Evolutionary conservation across 345 rosid genomes (phyloP), one percentile per base, ranked within the genome.

Genomic region (Sapria himalayana): DNA sequence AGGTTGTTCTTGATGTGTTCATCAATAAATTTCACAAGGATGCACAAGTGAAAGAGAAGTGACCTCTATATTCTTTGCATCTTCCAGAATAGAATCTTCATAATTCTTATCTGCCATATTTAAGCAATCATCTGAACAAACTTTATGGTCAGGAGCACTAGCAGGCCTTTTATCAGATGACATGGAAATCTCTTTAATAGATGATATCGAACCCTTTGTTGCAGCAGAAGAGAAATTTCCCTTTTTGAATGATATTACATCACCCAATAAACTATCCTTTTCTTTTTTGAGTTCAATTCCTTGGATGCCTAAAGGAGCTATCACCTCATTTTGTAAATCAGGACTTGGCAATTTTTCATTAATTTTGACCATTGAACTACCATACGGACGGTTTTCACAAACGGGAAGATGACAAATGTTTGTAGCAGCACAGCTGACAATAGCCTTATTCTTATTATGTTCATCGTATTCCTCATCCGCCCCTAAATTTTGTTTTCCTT

Each of bases 61-160:
- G 50, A 91, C 99, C 94, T 80, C 73, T 54, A 91, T 75, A 46
- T 50, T 56, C 37, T 72, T 76, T 45, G 99, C 96, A 76, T 84
- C 99, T 61, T 84, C 82, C 63, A 91, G 61, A 32, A 84, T 54
- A 36, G 85, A 70, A 61, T 91, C 94, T 49, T 80, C 92, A 55
- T 60, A 66, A 18, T 61, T 71, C 62, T 57, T 85, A 62, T 70
- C 78, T 43, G 45, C 51, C 45, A 63, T 38, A 54, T 62, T 62
- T 45, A 63, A 52, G 35, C 40, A 29, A 20, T 40, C 56, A 54
- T 45, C 61, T 41, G 69, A 51, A 60, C 56, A 59, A 61, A 62
- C 46, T 44, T 55, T 73, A 46, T 48, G 56, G 34, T 71, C 81
- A 53, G 55, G 31, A 39, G 50, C 60, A 48, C 53, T 54, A 48